phyloP scores from a whole-genome alignment of 768 basidiomycete species.

The Hortiboletus flavorubellus region DNA sequence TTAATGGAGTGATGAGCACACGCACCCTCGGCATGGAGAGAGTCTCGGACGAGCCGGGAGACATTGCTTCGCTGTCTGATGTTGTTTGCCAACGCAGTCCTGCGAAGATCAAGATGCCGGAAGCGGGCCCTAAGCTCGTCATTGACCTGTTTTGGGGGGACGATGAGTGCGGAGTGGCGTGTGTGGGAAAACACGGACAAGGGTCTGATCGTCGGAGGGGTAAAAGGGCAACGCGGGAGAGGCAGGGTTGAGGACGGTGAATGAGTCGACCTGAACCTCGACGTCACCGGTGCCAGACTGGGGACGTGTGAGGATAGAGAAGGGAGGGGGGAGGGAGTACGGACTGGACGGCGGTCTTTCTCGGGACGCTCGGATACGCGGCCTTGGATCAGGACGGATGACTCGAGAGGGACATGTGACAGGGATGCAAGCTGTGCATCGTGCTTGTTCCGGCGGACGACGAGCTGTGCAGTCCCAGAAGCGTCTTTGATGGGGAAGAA shows the following conservation, averaged over 20 bases:
- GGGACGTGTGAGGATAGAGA: constrained; percentile 7
- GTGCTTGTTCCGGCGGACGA: constrained; percentile 47
- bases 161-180: neutral
- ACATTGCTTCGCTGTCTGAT: constrained; percentile 79
- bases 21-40: constrained; percentile 72
- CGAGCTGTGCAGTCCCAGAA: constrained; percentile 74
- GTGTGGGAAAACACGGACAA: constrained; percentile 49
- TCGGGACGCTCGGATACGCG: constrained; percentile 61
- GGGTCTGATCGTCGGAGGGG: constrained; percentile 70
- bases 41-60: constrained; percentile 70
- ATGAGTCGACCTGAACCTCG: constrained; percentile 71
- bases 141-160: constrained; percentile 53
- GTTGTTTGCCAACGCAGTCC: constrained; percentile 69
- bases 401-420: constrained; percentile 69
- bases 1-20: constrained; percentile 10
- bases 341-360: constrained; percentile 59
- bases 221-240: constrained; percentile 72
- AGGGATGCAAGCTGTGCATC: constrained; percentile 40
- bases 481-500: constrained; percentile 88
- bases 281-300: constrained; percentile 69
- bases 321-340: constrained; percentile 19
- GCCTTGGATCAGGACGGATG: constrained; percentile 73
- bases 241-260: constrained; percentile 79
- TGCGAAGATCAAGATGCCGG: constrained; percentile 86
- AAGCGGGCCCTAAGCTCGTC: constrained; percentile 83